Base-by-base conservation (phyloP, 2,329 filamentous ascomycete species). In the Botrytis byssoidea region DNA sequence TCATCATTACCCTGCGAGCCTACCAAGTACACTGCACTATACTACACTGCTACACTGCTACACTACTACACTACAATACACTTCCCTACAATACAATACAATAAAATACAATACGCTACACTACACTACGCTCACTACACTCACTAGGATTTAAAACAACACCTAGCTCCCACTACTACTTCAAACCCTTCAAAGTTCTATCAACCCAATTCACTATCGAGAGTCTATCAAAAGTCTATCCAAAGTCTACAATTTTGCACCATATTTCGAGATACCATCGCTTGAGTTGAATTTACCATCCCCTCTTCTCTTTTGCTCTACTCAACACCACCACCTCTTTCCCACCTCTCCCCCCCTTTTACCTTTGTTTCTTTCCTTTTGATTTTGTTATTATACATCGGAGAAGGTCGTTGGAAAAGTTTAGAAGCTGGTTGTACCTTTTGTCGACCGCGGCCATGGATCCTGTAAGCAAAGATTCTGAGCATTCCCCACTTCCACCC, bases 381-480 rank as follows among this genome's bases (percentile, higher is more conserved):
- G 20, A 10, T 14, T 32, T 48, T 37, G 14, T 59, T 40, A n/a
- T 44, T 59, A 12, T 64, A 37, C 68, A 22, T 42, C 51, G 40
- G 25, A 42, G 35, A 57, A 57, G 48, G 18, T 32, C 48, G 18
- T 63, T 60, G 55, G 55, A 42, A 57, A 35, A 61, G n/a, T 69
- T 37, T 57, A 51, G 37, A 57, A 57, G 66, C 51, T 69, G 66
- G 66, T 69, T 69, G 66, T 57, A 42, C 66, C 40, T 32, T 32
- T 42, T 57, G 48, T 59, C 66, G n/a, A 57, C 66, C 48, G 71
- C 65, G 66, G 71, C 55, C 61, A 74, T 74, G 74, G 70, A 74
- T 73, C 74, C 74, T 67, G 74, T 74, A 73, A 74, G 73, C 72
- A 74, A 71, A 74, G 37, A 71, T 71, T 72, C 66, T n/a, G 32